phyloP scores from a whole-genome alignment of 495 filamentous ascomycete species.

The Glonium stellatum region DNA sequence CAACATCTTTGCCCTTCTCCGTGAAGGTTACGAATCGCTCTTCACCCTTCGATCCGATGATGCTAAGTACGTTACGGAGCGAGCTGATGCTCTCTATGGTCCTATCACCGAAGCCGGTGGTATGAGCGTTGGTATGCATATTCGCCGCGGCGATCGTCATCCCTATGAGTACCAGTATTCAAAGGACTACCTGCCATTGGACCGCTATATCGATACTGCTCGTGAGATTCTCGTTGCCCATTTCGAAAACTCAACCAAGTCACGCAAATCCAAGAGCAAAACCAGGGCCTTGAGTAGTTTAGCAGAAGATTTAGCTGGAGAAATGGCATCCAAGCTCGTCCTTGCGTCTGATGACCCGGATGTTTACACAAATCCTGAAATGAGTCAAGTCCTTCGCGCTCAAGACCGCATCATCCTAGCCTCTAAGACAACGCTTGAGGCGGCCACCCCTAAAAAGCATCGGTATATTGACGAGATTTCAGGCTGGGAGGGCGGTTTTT shows the following conservation, averaged over 20 bases:
- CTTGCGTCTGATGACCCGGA: conserved; percentile 67
- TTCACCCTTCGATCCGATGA: conserved; percentile 56
- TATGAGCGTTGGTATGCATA: conserved; percentile 56
- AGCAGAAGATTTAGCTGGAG: neutral
- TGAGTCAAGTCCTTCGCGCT: conserved; percentile 44
- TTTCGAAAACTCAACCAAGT: conserved; percentile 14
- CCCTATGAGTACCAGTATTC: conserved; percentile 59
- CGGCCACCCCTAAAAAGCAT: conserved; percentile 33
- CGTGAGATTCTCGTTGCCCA: conserved; percentile 33
- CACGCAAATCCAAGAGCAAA: conserved; percentile 13
- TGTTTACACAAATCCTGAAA: conserved; percentile 52
- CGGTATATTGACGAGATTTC: conserved; percentile 59
- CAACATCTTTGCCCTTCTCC: conserved; percentile 54
- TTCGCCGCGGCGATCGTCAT: conserved; percentile 66
- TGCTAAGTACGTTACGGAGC: conserved; percentile 46
- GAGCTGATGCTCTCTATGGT: conserved; percentile 42
- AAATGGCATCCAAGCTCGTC: conserved; percentile 40
- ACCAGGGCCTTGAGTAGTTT: neutral
- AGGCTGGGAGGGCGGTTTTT: conserved; percentile 74
- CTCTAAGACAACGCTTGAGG: conserved; percentile 46
- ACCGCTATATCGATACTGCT: conserved; percentile 48
- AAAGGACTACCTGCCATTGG: conserved; percentile 61
- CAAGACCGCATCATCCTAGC: conserved; percentile 62
- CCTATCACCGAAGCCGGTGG: conserved; percentile 35
- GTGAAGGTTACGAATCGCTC: conserved; percentile 56